These are phyloP conservation scores for Chrysoporthe deuterocubensis DNA, from an alignment of 2,329 filamentous ascomycete genomes.

Conservation along the genomic window DNA sequence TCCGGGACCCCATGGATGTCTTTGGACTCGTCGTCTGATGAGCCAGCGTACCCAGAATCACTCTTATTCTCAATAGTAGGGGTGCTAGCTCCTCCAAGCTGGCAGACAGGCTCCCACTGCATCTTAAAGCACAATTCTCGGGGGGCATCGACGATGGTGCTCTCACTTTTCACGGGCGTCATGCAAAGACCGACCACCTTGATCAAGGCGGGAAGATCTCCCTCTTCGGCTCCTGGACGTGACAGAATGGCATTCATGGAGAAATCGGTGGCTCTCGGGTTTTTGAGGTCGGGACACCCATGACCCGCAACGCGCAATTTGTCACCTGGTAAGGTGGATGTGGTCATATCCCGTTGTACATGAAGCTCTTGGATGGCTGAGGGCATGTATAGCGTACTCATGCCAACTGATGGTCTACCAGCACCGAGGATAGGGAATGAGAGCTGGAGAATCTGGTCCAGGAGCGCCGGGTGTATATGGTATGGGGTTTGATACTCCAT, in stretches of 20 bases:
- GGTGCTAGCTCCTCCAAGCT: not conserved
- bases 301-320: conserved; percentile 23
- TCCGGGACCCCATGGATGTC: conserved; percentile 2
- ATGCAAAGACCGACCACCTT: conserved; percentile 32
- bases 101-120: conserved; percentile 30
- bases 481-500: conserved; percentile 47
- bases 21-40: conserved; percentile 5
- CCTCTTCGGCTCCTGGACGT: not conserved
- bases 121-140: conserved; percentile 35
- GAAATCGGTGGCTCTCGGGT: conserved; percentile 28
- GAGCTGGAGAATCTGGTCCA: conserved; percentile 51
- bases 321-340: conserved; percentile 4
- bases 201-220: conserved; percentile 24
- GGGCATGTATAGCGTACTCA: conserved; percentile 32
- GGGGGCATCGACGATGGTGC: conserved; percentile 16
- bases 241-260: conserved; percentile 31
- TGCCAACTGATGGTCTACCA: conserved; percentile 15
- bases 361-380: conserved; percentile 33
- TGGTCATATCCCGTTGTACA: conserved; percentile 19
- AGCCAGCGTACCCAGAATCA: conserved; percentile 17
- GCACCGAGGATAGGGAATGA: conserved; percentile 44
- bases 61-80: not conserved
- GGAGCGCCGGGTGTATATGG: conserved; percentile 50
- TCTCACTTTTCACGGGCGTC: conserved; percentile 27
- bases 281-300: conserved; percentile 13